Evolutionary conservation across 345 rosid species (phyloP).

Genomic region (Nasturtium officinale): DNA sequence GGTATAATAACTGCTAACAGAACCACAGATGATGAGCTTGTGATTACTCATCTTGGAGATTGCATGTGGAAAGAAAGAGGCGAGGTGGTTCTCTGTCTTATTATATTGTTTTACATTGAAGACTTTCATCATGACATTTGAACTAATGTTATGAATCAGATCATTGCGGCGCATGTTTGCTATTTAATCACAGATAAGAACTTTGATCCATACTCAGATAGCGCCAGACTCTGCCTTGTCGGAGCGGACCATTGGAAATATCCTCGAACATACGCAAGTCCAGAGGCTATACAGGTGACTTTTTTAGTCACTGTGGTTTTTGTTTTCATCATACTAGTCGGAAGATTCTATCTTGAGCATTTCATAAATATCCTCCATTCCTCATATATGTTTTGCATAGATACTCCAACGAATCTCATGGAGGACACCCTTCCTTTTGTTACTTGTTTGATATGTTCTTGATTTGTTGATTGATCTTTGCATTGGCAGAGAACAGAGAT

Average conservation of each 20-base stretch:
- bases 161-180: slow-evolving; percentile 72
- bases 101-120: slow-evolving; percentile 14
- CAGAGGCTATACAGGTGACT: slow-evolving; percentile 75
- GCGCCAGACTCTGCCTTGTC: slow-evolving; percentile 73
- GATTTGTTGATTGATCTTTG: slow-evolving; percentile 38
- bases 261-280: slow-evolving; percentile 73
- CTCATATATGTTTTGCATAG: slow-evolving; percentile 4
- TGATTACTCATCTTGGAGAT: slow-evolving; percentile 93
- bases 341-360: slow-evolving; percentile 17
- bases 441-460: slow-evolving; percentile 5
- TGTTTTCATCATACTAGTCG: slow-evolving; percentile 2
- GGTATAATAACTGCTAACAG: slow-evolving; percentile 97
- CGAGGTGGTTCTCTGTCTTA: slow-evolving; percentile 60
- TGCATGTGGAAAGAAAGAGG: slow-evolving; percentile 95
- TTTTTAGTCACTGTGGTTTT: neutral
- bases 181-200: slow-evolving; percentile 72
- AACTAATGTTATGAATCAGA: slow-evolving; percentile 46
- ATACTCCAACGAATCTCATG: neutral
- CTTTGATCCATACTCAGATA: slow-evolving; percentile 70
- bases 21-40: slow-evolving; percentile 95
- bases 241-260: slow-evolving; percentile 78
- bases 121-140: slow-evolving; percentile 35
- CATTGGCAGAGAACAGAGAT: slow-evolving; percentile 92
- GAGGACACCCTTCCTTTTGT: neutral
- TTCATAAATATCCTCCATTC: neutral